These are phyloP conservation scores for Apiospora arundinis DNA, from an alignment of 2,329 filamentous ascomycete species.

Conservation along the genomic window DNA sequence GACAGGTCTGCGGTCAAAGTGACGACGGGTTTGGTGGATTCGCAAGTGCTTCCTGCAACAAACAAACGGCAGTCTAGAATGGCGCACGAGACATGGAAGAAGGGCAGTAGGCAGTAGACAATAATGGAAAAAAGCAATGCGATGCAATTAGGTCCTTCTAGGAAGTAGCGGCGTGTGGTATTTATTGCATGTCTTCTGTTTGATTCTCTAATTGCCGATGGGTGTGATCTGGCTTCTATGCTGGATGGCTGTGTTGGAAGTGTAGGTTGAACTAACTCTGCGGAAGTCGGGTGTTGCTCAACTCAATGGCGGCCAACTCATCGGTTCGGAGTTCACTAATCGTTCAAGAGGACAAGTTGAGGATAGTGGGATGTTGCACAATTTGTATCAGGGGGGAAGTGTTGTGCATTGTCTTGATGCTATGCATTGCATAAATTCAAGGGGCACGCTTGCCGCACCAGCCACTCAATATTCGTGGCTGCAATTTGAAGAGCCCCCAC, in stretches of 20 bases:
- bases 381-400: not conserved
- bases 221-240: slow-evolving; percentile 16
- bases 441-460: not conserved
- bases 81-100: not conserved
- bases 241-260: slow-evolving; percentile 9
- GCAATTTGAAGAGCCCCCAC: not conserved
- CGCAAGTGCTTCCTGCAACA: not conserved
- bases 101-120: not conserved
- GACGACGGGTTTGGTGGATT: not conserved
- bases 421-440: not conserved
- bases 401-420: not conserved
- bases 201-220: not conserved
- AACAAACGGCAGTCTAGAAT: slow-evolving; percentile 4
- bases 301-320: slow-evolving; percentile 13
- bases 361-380: slow-evolving; percentile 15
- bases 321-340: slow-evolving; percentile 11
- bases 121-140: not conserved
- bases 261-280: slow-evolving; percentile 1
- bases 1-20: slow-evolving; percentile 8
- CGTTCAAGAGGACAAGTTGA: slow-evolving; percentile 11
- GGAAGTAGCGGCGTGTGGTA: not conserved
- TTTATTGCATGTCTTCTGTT: not conserved
- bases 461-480: slow-evolving; percentile 3
- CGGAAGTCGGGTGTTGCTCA: slow-evolving; percentile 2
- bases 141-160: not conserved